These are phyloP conservation scores for Fomitopsis pulvina DNA, from an alignment of 768 basidiomycete genomes.

Conservation along the genomic window DNA sequence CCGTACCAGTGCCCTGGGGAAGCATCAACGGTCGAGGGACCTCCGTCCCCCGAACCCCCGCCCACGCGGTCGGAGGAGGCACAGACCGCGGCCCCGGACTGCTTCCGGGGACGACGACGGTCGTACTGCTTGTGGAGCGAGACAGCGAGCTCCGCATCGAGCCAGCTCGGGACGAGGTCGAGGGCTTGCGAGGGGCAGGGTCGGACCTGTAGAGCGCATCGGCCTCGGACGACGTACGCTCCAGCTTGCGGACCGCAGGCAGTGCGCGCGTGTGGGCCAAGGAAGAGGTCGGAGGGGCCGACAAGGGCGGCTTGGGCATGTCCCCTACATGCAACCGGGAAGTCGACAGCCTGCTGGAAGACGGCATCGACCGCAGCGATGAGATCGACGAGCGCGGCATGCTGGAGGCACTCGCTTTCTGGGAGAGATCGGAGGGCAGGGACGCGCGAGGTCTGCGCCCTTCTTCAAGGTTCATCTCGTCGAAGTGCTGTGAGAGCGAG, in stretches of 20 bases:
- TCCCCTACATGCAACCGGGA: slow-evolving; percentile 2
- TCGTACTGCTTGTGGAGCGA: not conserved
- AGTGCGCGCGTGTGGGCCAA: slow-evolving; percentile 18
- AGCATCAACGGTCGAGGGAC: not conserved
- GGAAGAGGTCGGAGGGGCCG: slow-evolving; percentile 4
- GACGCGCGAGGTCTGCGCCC: not conserved
- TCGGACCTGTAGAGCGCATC: not conserved
- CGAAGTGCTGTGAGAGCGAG: slow-evolving; percentile 20
- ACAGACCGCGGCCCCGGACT: not conserved
- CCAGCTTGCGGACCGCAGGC: slow-evolving; percentile 8
- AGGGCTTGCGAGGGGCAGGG: not conserved
- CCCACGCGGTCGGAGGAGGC: not conserved
- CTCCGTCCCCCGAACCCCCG: not conserved
- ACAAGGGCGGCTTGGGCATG: slow-evolving; percentile 18
- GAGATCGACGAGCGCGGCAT: slow-evolving; percentile 13
- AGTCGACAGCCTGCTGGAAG: slow-evolving; percentile 6
- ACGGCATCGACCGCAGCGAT: slow-evolving; percentile 12
- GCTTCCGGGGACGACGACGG: not conserved
- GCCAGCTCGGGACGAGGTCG: not conserved
- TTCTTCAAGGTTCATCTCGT: not conserved
- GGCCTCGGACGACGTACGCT: slow-evolving; percentile 4
- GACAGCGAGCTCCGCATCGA: not conserved
- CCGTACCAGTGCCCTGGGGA: not conserved
- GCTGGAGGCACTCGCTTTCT: slow-evolving; percentile 6
- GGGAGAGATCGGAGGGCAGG: not conserved